These are phyloP conservation scores for Amylostereum areolatum DNA, from an alignment of 1,284 basidiomycete species.

Conservation along the genomic window DNA sequence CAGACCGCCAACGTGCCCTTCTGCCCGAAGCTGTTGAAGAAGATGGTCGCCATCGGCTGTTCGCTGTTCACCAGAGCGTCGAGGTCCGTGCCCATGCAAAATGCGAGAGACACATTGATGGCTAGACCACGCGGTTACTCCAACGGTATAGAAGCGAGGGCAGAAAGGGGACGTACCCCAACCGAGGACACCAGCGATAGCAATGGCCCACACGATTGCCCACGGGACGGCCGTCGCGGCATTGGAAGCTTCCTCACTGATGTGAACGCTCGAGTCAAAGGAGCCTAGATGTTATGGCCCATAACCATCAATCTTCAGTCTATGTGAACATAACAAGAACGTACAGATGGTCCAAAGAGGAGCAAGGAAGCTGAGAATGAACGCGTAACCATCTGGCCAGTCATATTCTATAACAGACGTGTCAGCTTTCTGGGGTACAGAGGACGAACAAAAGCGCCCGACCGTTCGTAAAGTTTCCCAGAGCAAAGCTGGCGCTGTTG, in stretches of 20 bases:
- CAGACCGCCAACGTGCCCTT: slow-evolving; percentile 58
- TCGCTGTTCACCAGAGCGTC: slow-evolving; percentile 49
- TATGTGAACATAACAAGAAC: slow-evolving; percentile 34
- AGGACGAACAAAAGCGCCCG: not conserved
- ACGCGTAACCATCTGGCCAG: slow-evolving; percentile 49
- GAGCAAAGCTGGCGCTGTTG: slow-evolving; percentile 61
- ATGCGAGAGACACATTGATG: slow-evolving; percentile 64
- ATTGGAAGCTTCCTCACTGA: slow-evolving; percentile 72
- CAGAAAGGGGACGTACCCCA: slow-evolving; percentile 43
- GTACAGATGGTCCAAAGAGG: slow-evolving; percentile 52
- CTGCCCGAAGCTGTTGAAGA: slow-evolving; percentile 62
- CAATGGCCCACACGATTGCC: slow-evolving; percentile 60
- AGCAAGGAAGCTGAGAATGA: slow-evolving; percentile 42
- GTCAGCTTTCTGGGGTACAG: not conserved
- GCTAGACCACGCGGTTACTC: slow-evolving; percentile 22
- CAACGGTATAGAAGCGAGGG: not conserved
- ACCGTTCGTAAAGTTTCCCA: slow-evolving; percentile 49
- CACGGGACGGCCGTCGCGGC: slow-evolving; percentile 65
- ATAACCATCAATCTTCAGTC: not conserved
- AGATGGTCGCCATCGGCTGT: slow-evolving; percentile 73
- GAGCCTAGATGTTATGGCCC: no score
- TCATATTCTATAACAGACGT: slow-evolving; percentile 52
- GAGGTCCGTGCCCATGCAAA: slow-evolving; percentile 62
- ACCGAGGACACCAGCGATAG: slow-evolving; percentile 55
- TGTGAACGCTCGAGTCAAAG: slow-evolving; percentile 61